These are phyloP conservation scores for Alopecurus myosuroides DNA, from an alignment of 176 grass and related monocot species.

Conservation along the genomic window DNA sequence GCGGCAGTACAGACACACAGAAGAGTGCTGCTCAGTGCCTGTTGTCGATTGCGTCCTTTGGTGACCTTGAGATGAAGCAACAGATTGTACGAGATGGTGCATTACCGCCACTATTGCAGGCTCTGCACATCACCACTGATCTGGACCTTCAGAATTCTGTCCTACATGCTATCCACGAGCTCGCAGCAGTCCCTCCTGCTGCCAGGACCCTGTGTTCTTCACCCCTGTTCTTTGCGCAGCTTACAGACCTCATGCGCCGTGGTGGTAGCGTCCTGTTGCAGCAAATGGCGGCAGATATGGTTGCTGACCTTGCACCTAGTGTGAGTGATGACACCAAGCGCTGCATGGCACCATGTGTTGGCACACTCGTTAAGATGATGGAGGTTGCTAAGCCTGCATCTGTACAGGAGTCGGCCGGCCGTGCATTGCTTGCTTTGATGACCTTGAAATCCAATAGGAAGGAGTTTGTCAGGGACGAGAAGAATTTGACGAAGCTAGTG, in stretches of 20 bases:
- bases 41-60: slow-evolving; percentile 52
- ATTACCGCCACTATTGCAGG: slow-evolving; percentile 56
- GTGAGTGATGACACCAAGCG: slow-evolving; percentile 56
- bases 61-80: slow-evolving; percentile 47
- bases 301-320: slow-evolving; percentile 47
- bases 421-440: slow-evolving; percentile 54
- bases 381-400: slow-evolving; percentile 64
- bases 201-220: slow-evolving; percentile 52
- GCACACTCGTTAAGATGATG: slow-evolving; percentile 63
- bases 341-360: slow-evolving; percentile 57
- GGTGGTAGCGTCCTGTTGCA: slow-evolving; percentile 51
- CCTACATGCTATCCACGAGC: slow-evolving; percentile 53
- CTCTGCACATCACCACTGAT: slow-evolving; percentile 43
- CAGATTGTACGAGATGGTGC: slow-evolving; percentile 59
- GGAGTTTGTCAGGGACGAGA: slow-evolving; percentile 68
- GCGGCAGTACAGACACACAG: slow-evolving; percentile 40
- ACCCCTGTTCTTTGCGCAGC: slow-evolving; percentile 60
- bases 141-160: slow-evolving; percentile 55
- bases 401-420: slow-evolving; percentile 62
- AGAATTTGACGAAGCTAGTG: slow-evolving; percentile 63
- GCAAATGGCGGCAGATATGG: slow-evolving; percentile 51
- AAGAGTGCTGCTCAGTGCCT: slow-evolving; percentile 55
- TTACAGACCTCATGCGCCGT: slow-evolving; percentile 53
- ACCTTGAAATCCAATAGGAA: slow-evolving; percentile 57
- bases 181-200: slow-evolving; percentile 47